Percentiles rank a stretch among this genome's conserved stretches.
These are phyloP conservation scores for Aaosphaeria pasadenensis DNA, from an alignment of 2,329 filamentous ascomycete species.

Conservation along the genomic window DNA sequence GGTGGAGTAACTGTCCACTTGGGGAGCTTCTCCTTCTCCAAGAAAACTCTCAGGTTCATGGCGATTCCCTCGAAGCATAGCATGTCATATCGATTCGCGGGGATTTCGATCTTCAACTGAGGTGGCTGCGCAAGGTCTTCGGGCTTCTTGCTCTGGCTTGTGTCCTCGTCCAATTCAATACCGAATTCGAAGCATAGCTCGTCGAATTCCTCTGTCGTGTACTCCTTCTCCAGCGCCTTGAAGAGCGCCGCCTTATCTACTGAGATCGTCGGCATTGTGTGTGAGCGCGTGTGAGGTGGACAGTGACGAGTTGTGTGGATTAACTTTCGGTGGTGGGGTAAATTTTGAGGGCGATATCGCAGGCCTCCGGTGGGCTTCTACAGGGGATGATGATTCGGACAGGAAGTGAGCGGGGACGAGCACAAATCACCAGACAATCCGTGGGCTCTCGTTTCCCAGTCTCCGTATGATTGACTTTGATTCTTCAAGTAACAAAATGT, in stretches of 20 bases:
- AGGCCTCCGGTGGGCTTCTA: no score
- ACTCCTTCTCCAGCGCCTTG: conserved; percentile 87
- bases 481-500: no score
- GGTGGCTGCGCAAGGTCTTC: conserved; percentile 68
- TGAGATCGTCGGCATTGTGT: conserved; percentile 88
- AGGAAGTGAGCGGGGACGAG: no score
- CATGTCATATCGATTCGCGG: conserved; percentile 91
- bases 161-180: conserved; percentile 94
- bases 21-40: conserved; percentile 70
- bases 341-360: background rate
- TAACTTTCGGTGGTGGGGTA: conserved; percentile 26
- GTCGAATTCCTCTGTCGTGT: conserved; percentile 91
- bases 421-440: no score
- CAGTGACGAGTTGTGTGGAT: conserved; percentile 8
- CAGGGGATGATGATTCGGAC: no score
- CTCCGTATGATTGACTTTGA: no score
- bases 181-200: conserved; percentile 98
- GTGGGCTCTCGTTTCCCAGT: no score
- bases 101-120: conserved; percentile 97
- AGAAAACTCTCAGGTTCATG: conserved; percentile 93
- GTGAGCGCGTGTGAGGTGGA: conserved; percentile 30
- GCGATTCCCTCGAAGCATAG: conserved; percentile 96
- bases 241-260: conserved; percentile 96
- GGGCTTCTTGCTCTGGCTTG: conserved; percentile 27
- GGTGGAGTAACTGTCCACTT: conserved; percentile 76